A percentile compares a stretch with the other conserved stretches of the same genome.
These are phyloP conservation scores for Aspergillus ibericus DNA, from an alignment of 2,329 filamentous ascomycete genomes.

Conservation along the genomic window DNA sequence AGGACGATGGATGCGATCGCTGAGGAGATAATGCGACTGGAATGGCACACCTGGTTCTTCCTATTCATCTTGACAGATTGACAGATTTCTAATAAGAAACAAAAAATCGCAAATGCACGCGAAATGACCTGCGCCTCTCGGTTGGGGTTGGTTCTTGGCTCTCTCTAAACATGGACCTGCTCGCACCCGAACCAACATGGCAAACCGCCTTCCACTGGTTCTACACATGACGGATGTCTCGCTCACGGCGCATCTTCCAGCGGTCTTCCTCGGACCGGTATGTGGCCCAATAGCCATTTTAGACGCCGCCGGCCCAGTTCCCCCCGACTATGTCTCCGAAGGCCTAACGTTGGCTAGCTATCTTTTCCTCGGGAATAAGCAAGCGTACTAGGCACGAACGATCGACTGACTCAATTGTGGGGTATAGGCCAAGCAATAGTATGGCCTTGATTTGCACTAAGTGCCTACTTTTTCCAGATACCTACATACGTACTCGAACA, in stretches of 20 bases:
- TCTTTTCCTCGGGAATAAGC: neutral
- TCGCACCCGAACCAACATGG: constrained; percentile 7
- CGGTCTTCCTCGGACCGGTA: neutral
- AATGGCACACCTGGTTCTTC: neutral
- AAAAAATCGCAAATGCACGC: neutral
- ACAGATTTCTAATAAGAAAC: neutral
- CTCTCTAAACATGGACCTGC: constrained; percentile 1
- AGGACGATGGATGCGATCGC: neutral
- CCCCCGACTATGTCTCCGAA: neutral
- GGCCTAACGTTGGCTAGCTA: neutral
- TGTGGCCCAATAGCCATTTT: neutral
- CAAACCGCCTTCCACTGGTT: neutral
- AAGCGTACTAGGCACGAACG: neutral
- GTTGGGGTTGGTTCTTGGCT: constrained; percentile 3
- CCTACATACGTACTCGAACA: neutral
- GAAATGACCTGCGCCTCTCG: neutral
- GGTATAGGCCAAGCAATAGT: neutral
- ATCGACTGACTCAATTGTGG: constrained; percentile 5
- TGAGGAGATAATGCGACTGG: neutral
- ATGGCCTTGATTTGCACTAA: neutral
- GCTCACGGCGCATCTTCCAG: neutral
- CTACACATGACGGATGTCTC: neutral
- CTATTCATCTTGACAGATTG: neutral
- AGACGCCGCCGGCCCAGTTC: neutral
- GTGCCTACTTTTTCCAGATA: neutral